phyloP scores from a whole-genome alignment of 345 rosid species.

The Geranium rotundifolium region DNA sequence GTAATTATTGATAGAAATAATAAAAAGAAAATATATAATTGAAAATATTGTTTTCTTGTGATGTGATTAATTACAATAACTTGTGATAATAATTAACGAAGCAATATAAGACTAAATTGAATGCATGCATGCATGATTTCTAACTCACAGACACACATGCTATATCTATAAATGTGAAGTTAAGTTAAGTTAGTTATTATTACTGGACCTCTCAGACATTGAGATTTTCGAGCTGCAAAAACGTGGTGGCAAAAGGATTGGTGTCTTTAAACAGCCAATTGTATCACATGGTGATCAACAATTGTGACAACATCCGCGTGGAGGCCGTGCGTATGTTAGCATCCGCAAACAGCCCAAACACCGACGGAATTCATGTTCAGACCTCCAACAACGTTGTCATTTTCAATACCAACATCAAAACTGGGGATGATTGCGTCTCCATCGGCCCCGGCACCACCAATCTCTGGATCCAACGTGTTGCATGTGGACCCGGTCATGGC shows the following conservation, averaged over 20 bases:
- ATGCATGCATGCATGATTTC: background rate
- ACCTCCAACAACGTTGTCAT: slow-evolving; percentile 10
- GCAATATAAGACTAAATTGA: background rate
- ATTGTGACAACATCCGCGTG: slow-evolving; percentile 10
- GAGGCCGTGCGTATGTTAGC: slow-evolving; percentile 7
- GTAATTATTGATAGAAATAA: too few relatives aligned
- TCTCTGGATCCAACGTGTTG: slow-evolving; percentile 7
- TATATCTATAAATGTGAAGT: too few relatives aligned
- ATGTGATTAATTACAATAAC: too few relatives aligned
- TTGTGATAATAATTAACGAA: too few relatives aligned
- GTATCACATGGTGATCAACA: slow-evolving; percentile 16
- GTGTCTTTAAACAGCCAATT: slow-evolving; percentile 16
- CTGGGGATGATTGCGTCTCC: slow-evolving; percentile 24
- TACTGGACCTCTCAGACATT: slow-evolving; percentile 7
- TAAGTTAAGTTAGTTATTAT: background rate
- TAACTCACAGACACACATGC: too few relatives aligned
- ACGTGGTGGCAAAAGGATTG: slow-evolving; percentile 12
- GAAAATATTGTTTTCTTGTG: too few relatives aligned
- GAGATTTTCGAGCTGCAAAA: slow-evolving; percentile 7
- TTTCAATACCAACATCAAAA: slow-evolving; percentile 4
- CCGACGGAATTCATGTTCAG: slow-evolving; percentile 22
- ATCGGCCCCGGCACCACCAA: slow-evolving; percentile 20
- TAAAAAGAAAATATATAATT: too few relatives aligned
- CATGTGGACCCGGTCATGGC: slow-evolving; percentile 28
- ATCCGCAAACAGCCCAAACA: slow-evolving; percentile 17